A percentile compares a stretch with the other conserved stretches of the same genome.
Evolutionary conservation across 2,329 filamentous ascomycete genomes (phyloP).

Genomic region (Fusarium cyanostomum): DNA sequence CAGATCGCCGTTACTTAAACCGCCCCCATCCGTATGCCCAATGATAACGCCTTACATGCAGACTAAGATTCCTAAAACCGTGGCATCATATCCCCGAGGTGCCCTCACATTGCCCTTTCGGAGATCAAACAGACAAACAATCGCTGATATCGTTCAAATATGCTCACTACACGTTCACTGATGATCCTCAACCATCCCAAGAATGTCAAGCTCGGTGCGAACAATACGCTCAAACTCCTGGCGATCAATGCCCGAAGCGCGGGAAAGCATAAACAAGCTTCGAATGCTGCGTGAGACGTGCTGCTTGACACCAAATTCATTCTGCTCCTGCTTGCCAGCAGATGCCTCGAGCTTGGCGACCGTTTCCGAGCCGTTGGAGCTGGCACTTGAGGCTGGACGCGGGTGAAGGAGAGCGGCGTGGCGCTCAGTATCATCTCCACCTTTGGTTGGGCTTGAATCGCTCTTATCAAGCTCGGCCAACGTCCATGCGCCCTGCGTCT

Average conservation of each 20-base stretch:
- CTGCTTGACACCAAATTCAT: slow-evolving; percentile 79
- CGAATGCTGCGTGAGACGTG: slow-evolving; percentile 81
- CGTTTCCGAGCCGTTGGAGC: slow-evolving; percentile 64
- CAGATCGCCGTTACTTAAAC: slow-evolving; percentile 1
- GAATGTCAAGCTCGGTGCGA: slow-evolving; percentile 74
- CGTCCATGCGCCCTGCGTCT: slow-evolving; percentile 52
- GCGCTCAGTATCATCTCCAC: slow-evolving; percentile 45
- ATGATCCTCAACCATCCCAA: slow-evolving; percentile 73
- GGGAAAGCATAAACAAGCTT: slow-evolving; percentile 77
- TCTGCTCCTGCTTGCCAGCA: slow-evolving; percentile 67
- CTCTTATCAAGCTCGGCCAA: slow-evolving; percentile 56
- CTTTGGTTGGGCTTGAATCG: slow-evolving; percentile 43
- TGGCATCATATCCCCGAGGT: background rate
- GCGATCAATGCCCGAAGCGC: slow-evolving; percentile 75
- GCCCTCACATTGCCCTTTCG: background rate
- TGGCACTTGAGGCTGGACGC: slow-evolving; percentile 66
- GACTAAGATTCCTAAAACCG: slow-evolving; percentile 16
- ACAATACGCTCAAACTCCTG: slow-evolving; percentile 80
- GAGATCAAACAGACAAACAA: background rate
- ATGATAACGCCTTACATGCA: slow-evolving; percentile 40
- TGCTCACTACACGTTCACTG: slow-evolving; percentile 35
- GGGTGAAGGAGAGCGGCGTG: slow-evolving; percentile 61
- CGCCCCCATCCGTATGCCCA: slow-evolving; percentile 16
- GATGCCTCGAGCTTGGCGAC: slow-evolving; percentile 70
- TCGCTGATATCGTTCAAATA: background rate